A percentile compares a stretch with the other conserved stretches of the same genome.
phyloP scores from a whole-genome alignment of 2,329 filamentous ascomycete genomes.

The Pseudogymnoascus destructans region DNA sequence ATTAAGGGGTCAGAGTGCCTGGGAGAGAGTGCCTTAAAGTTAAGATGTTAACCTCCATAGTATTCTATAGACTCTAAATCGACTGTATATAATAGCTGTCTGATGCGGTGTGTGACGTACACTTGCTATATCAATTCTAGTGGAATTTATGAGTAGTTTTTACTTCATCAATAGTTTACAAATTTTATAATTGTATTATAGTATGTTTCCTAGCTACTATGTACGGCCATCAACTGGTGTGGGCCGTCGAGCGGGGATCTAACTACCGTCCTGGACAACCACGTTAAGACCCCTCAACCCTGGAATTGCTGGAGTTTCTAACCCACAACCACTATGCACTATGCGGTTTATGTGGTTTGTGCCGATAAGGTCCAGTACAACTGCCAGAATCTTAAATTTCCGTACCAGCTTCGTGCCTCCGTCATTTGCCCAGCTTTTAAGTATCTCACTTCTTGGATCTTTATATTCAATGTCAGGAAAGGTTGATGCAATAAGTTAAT shows the following conservation, averaged over 20 bases:
- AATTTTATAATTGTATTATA: background rate
- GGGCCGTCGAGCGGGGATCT: background rate
- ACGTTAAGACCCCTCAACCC: background rate
- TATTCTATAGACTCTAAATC: background rate
- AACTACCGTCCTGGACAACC: background rate
- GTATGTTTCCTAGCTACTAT: background rate
- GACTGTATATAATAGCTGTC: background rate
- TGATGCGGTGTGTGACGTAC: background rate
- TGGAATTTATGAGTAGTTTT: background rate
- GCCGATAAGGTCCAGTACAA: background rate
- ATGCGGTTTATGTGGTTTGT: background rate
- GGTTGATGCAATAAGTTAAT: background rate
- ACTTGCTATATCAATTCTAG: background rate
- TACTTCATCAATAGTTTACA: background rate
- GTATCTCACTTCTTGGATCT: background rate
- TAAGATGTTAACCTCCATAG: no score
- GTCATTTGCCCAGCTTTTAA: background rate
- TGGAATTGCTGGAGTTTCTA: background rate
- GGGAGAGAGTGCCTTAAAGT: background rate
- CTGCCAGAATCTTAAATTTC: slow-evolving; percentile 6
- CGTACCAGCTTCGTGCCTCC: background rate
- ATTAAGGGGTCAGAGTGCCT: no score
- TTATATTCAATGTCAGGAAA: background rate
- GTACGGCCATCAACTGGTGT: background rate
- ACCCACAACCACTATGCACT: background rate